Evolutionary conservation across 768 basidiomycete genomes (phyloP).

Genomic region (Leucocoprinus sp.): DNA sequence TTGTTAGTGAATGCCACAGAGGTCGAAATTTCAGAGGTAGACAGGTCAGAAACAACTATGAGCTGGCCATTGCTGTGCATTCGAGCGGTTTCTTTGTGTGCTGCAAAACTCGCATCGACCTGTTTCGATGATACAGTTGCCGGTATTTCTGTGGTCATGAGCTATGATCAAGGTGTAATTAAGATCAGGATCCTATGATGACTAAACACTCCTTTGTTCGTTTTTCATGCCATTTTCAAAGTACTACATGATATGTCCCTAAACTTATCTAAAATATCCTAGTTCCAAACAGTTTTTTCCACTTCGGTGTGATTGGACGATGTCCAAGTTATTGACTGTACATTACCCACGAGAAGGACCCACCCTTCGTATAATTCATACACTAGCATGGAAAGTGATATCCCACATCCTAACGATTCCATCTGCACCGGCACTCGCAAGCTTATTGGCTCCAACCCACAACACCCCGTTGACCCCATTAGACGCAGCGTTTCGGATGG

Average conservation of each 20-base stretch:
- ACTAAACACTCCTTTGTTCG: too few species aligned
- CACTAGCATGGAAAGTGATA: conserved; percentile 35
- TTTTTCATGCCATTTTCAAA: too few species aligned
- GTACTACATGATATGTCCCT: too few species aligned
- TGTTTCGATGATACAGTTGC: neutral
- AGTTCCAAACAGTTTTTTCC: too few species aligned
- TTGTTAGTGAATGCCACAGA: neutral
- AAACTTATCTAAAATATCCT: too few species aligned
- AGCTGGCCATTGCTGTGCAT: neutral
- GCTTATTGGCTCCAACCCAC: conserved; percentile 57
- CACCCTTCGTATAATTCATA: neutral
- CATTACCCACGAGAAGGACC: neutral
- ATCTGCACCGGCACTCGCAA: conserved; percentile 77
- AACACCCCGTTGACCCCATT: conserved; percentile 78
- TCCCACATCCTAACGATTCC: conserved; percentile 72
- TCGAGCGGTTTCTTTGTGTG: too few species aligned
- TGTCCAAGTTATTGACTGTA: neutral
- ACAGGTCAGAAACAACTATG: neutral
- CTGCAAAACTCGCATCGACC: too few species aligned
- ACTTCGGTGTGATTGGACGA: too few species aligned
- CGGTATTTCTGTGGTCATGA: too few species aligned
- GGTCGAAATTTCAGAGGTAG: neutral
- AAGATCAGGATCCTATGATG: too few species aligned
- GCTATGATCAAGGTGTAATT: too few species aligned
- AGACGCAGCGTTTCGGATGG: conserved; percentile 79